A percentile compares a stretch with the other conserved stretches of the same genome.
Conservation (phyloP, 129 eudicot genomes). For the Arctium lappa region DNA sequence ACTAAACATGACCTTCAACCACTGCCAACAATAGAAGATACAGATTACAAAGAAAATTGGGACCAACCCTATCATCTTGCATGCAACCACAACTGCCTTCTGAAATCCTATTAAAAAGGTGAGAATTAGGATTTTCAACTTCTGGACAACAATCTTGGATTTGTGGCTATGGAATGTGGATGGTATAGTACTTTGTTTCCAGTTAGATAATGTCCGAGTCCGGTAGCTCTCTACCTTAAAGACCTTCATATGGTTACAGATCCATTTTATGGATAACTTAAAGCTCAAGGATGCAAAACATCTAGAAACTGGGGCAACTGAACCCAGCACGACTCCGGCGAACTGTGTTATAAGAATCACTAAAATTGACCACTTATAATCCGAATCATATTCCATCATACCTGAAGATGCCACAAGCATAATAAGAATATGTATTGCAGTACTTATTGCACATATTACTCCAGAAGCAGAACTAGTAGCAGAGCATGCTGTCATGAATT, state of each 20-base stretch:
- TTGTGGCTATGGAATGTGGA: background rate
- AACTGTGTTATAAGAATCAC: background rate
- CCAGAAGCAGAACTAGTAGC: slow-evolving; percentile 16
- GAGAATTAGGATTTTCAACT: slow-evolving; percentile 3
- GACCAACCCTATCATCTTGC: slow-evolving; percentile 23
- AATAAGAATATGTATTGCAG: background rate
- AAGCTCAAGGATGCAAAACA: slow-evolving; percentile 11
- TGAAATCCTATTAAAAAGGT: slow-evolving; percentile 15
- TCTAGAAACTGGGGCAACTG: background rate
- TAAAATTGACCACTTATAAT: slow-evolving; percentile 9
- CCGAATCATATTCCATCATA: background rate
- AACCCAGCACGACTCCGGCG: background rate
- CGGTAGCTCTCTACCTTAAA: slow-evolving; percentile 28
- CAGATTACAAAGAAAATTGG: background rate
- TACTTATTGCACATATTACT: background rate
- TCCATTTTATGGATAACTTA: background rate
- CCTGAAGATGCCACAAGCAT: rapidly evolving
- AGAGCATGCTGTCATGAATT: slow-evolving; percentile 17
- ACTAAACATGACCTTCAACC: background rate
- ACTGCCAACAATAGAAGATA: background rate
- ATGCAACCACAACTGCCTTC: slow-evolving; percentile 18
- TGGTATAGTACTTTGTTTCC: slow-evolving; percentile 25
- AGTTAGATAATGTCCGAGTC: slow-evolving; percentile 23
- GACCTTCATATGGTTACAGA: background rate
- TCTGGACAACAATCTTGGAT: slow-evolving; percentile 1